A percentile compares a stretch with the other conserved stretches of the same genome.
Evolutionary conservation across 306 rosid genomes (phyloP).

Genomic region (Morella rubra): DNA sequence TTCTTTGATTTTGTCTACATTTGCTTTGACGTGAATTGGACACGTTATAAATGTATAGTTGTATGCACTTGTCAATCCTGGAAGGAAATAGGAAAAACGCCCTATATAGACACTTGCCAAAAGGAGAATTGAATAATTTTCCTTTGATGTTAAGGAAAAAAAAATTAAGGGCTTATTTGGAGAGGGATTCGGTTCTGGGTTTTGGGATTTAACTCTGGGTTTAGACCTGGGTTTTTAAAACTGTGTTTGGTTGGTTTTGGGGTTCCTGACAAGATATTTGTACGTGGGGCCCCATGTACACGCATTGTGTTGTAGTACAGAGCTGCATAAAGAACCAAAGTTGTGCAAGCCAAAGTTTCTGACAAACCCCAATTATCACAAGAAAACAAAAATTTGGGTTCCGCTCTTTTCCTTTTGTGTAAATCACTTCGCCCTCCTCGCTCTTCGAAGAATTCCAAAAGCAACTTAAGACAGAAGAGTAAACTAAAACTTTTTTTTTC

Average conservation of each 20-base stretch:
- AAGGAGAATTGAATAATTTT: too few relatives aligned
- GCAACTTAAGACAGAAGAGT: neutral
- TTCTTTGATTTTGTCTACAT: neutral
- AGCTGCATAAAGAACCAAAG: conserved; percentile 27
- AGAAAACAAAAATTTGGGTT: neutral
- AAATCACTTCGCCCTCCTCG: conserved; percentile 13
- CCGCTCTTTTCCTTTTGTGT: conserved; percentile 8
- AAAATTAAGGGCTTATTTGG: too few relatives aligned
- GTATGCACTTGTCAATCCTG: neutral
- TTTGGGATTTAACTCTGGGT: too few relatives aligned
- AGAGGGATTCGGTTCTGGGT: too few relatives aligned
- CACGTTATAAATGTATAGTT: neutral
- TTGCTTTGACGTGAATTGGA: neutral
- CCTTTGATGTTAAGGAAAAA: too few relatives aligned
- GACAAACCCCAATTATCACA: conserved; percentile 5
- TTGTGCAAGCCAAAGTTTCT: conserved; percentile 28
- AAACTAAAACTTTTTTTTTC: too few relatives aligned
- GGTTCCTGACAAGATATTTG: too few relatives aligned
- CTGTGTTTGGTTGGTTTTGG: too few relatives aligned
- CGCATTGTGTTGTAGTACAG: neutral
- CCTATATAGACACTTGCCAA: neutral
- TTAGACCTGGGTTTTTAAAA: too few relatives aligned
- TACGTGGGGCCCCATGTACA: too few relatives aligned
- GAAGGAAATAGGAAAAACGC: neutral
- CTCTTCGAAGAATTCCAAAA: conserved; percentile 19